Evolutionary conservation across 768 basidiomycete species (phyloP).

Genomic region (Leccinum barrowsii): DNA sequence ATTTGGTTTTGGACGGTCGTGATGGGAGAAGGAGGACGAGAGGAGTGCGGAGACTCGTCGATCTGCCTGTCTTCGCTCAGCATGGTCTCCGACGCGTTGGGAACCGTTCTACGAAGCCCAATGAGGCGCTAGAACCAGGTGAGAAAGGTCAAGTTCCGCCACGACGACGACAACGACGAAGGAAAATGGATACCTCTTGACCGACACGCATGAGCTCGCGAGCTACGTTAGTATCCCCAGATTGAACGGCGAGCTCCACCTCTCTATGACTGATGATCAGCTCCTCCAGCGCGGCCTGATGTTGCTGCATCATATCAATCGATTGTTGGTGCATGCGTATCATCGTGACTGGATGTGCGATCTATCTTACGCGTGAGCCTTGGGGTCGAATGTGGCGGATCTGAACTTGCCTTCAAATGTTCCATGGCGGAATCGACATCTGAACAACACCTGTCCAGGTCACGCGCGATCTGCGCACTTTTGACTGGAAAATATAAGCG

Average conservation of each 20-base stretch:
- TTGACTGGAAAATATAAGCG: slow-evolving; percentile 33
- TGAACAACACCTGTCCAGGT: slow-evolving; percentile 40
- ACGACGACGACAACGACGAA: not conserved
- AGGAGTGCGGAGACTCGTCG: slow-evolving; percentile 21
- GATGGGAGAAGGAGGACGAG: slow-evolving; percentile 21
- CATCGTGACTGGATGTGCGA: slow-evolving; percentile 20
- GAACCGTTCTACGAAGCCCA: slow-evolving; percentile 3
- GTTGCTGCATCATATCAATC: slow-evolving; percentile 21
- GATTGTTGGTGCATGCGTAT: slow-evolving; percentile 30
- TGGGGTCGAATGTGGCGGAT: not conserved
- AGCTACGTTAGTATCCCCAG: slow-evolving; percentile 39
- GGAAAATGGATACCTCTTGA: slow-evolving; percentile 39
- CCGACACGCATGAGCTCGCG: slow-evolving; percentile 49
- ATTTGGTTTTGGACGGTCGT: slow-evolving; percentile 35
- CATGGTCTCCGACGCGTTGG: slow-evolving; percentile 8
- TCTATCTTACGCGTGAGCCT: slow-evolving; percentile 10
- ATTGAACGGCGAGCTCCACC: slow-evolving; percentile 35
- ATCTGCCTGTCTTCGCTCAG: slow-evolving; percentile 20
- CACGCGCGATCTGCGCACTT: slow-evolving; percentile 43
- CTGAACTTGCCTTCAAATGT: slow-evolving; percentile 38
- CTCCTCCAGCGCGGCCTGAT: slow-evolving; percentile 36
- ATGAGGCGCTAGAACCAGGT: slow-evolving; percentile 21
- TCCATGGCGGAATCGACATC: slow-evolving; percentile 43
- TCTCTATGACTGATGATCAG: slow-evolving; percentile 38
- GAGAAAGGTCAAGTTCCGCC: not conserved